These are phyloP conservation scores for Firmiana major DNA, from an alignment of 345 rosid genomes.

Conservation along the genomic window DNA sequence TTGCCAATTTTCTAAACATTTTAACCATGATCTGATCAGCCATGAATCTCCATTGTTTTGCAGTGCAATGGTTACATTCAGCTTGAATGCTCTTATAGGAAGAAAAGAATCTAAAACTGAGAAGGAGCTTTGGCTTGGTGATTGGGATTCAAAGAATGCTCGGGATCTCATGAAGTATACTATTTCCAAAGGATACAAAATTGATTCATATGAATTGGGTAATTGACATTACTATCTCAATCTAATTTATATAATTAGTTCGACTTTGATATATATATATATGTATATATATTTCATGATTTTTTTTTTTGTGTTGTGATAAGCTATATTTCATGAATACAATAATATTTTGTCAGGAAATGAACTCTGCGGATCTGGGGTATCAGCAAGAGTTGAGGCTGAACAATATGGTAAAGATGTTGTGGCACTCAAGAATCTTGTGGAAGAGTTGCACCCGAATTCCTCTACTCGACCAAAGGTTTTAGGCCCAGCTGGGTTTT, in stretches of 20 bases:
- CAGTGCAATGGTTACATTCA: slow-evolving; percentile 44
- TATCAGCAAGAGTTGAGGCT: slow-evolving; percentile 35
- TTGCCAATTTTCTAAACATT: neutral
- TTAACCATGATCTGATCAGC: neutral
- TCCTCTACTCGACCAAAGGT: slow-evolving; percentile 34
- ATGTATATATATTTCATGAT: neutral
- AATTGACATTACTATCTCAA: neutral
- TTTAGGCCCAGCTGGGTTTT: slow-evolving; percentile 57
- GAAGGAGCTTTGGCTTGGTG: slow-evolving; percentile 30
- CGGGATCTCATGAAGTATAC: slow-evolving; percentile 45
- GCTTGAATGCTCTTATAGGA: slow-evolving; percentile 49
- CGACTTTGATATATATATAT: neutral
- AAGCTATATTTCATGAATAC: neutral
- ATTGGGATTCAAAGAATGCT: slow-evolving; percentile 44
- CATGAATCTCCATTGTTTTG: neutral
- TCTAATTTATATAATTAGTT: neutral
- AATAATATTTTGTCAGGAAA: slow-evolving; percentile 34
- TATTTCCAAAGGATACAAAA: slow-evolving; percentile 42
- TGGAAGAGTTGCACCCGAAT: slow-evolving; percentile 33
- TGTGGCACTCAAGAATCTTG: slow-evolving; percentile 17
- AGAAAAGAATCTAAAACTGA: slow-evolving; percentile 20
- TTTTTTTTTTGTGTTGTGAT: too few relatives aligned
- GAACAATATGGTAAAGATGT: slow-evolving; percentile 42
- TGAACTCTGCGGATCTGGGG: slow-evolving; percentile 53
- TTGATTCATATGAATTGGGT: slow-evolving; percentile 62